Evolutionary conservation across 2,329 filamentous ascomycete genomes (phyloP).

Genomic region (Epichloe gansuensis): DNA sequence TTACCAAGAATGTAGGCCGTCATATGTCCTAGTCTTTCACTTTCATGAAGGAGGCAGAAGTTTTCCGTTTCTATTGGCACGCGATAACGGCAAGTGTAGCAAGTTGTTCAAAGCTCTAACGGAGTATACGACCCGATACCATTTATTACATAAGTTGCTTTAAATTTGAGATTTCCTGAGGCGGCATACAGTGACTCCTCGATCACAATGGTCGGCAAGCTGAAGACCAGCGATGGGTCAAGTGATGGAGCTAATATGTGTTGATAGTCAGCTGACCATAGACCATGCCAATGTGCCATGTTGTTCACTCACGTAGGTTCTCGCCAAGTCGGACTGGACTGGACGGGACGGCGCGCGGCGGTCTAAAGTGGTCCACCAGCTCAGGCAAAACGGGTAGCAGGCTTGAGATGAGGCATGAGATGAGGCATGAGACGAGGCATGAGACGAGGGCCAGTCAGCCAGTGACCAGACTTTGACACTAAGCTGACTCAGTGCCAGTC

Average conservation of each 20-base stretch:
- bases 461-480: background rate
- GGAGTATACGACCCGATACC: background rate
- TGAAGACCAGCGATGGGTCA: too few species aligned
- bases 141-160: background rate
- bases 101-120: background rate
- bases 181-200: too few species aligned
- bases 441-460: background rate
- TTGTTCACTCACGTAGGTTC: too few species aligned
- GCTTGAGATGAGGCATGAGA: background rate
- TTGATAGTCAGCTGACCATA: too few species aligned
- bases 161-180: too few species aligned
- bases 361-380: background rate
- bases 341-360: background rate
- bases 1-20: background rate
- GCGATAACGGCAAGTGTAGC: background rate
- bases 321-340: background rate
- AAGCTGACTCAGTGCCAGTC: background rate
- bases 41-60: background rate
- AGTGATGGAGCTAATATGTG: too few species aligned
- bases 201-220: too few species aligned
- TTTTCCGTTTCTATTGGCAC: background rate
- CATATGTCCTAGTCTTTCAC: background rate
- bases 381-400: background rate
- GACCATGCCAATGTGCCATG: too few species aligned
- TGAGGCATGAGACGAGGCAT: too few species aligned